Conservation (phyloP, 176 grass and related monocot genomes). For the Urochloa ruziziensis region DNA sequence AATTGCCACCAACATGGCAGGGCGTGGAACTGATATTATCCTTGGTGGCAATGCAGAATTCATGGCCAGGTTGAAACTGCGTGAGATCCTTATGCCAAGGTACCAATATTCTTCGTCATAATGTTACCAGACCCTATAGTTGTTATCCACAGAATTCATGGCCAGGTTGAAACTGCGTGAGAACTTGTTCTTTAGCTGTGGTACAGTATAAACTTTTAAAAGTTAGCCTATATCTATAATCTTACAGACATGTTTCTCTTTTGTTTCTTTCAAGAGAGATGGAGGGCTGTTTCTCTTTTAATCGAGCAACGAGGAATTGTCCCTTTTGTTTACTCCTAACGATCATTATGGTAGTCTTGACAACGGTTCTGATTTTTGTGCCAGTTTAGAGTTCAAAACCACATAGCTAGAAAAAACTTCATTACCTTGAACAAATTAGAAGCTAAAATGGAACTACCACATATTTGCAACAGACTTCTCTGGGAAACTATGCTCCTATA, state of each 20-base stretch:
- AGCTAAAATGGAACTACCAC: not conserved
- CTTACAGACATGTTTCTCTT: not conserved
- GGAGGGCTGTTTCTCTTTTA: not conserved
- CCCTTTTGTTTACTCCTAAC: not conserved
- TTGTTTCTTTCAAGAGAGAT: not conserved
- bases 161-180: not conserved
- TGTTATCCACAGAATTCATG: not conserved
- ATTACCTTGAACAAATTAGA: not conserved
- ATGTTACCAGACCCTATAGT: not conserved
- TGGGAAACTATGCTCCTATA: not conserved
- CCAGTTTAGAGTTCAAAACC: not conserved
- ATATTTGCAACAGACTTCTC: not conserved
- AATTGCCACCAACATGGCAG: conserved; percentile 98
- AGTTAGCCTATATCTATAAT: not conserved
- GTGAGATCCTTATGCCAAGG: conserved; percentile 96
- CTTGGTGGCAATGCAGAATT: conserved; percentile 98
- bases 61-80: conserved; percentile 93
- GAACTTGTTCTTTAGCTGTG: not conserved
- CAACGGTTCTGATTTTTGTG: not conserved
- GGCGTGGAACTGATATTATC: conserved; percentile 97
- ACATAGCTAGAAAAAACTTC: not conserved
- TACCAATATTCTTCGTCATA: conserved; percentile 28
- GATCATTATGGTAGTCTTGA: not conserved
- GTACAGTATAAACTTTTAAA: not conserved
- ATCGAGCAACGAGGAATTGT: not conserved